Conservation (phyloP, 805 yeast genomes). For the Ogataea zsoltii region DNA sequence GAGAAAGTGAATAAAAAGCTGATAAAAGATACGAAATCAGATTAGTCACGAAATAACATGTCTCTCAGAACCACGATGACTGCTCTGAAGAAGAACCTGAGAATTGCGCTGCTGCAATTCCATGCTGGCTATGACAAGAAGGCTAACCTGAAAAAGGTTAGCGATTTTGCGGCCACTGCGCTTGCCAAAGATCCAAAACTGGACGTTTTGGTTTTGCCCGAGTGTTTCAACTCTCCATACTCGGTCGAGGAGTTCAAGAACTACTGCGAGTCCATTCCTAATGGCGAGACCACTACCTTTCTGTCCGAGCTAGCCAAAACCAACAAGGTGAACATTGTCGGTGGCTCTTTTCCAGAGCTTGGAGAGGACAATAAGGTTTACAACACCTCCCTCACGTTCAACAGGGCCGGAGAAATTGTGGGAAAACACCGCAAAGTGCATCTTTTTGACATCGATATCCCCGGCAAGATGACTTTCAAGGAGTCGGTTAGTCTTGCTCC, state of each 20-base stretch:
- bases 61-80: slow-evolving; percentile 18
- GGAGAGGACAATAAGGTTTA: slow-evolving; percentile 58
- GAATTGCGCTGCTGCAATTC: slow-evolving; percentile 83
- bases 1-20: neutral
- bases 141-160: slow-evolving; percentile 72
- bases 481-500: slow-evolving; percentile 76
- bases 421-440: slow-evolving; percentile 92
- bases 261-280: slow-evolving; percentile 85
- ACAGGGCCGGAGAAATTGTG: slow-evolving; percentile 69
- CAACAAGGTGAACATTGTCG: slow-evolving; percentile 65
- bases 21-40: neutral
- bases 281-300: slow-evolving; percentile 65
- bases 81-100: slow-evolving; percentile 53
- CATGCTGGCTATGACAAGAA: slow-evolving; percentile 79
- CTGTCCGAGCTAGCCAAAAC: slow-evolving; percentile 67
- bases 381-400: slow-evolving; percentile 75
- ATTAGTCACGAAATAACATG: slow-evolving; percentile 4
- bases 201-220: slow-evolving; percentile 85
- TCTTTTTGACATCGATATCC: slow-evolving; percentile 88
- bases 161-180: slow-evolving; percentile 65
- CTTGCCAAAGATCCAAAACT: slow-evolving; percentile 50
- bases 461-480: slow-evolving; percentile 84
- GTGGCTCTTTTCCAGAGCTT: slow-evolving; percentile 91
- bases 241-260: slow-evolving; percentile 82
- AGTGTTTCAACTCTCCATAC: slow-evolving; percentile 95